Percentiles rank a stretch among this genome's conserved stretches.
These are phyloP conservation scores for Tanozyma kutaoensis DNA, from an alignment of 805 yeast genomes.

Conservation along the genomic window DNA sequence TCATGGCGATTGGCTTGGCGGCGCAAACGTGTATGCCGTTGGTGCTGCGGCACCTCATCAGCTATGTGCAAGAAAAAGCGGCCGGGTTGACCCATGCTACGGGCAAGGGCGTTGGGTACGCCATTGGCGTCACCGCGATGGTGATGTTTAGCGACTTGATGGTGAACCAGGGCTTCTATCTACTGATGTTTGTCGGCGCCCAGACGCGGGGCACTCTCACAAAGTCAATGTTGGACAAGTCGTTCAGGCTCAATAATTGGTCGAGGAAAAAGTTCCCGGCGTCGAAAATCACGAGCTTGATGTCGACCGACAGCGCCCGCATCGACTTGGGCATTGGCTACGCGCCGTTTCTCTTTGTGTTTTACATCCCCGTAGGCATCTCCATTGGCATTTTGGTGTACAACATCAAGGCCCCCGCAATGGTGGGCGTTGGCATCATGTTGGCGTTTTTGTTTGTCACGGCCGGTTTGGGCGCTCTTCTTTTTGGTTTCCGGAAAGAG, in stretches of 20 bases:
- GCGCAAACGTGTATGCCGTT: conserved; percentile 1
- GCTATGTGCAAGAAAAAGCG: conserved; percentile 1
- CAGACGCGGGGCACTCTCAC: conserved; percentile 4
- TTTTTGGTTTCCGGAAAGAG: conserved; percentile 3
- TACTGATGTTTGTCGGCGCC: conserved; percentile 5
- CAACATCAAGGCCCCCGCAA: conserved; percentile 7
- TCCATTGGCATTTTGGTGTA: conserved; percentile 6
- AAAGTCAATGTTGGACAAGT: conserved; percentile 5
- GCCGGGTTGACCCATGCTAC: background rate
- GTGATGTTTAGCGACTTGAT: conserved; percentile 1
- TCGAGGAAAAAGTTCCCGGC: conserved; percentile 5
- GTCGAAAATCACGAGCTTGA: conserved; percentile 5
- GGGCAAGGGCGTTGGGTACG: conserved; percentile 4
- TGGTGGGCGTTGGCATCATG: conserved; percentile 7
- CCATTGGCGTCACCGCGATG: conserved; percentile 2
- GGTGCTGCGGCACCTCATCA: conserved; percentile 1
- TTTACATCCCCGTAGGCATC: conserved; percentile 4
- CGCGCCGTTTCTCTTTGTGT: conserved; percentile 1
- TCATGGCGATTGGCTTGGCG: conserved; percentile 1
- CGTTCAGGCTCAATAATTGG: conserved; percentile 4
- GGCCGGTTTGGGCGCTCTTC: conserved; percentile 1
- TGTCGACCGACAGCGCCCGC: conserved; percentile 7
- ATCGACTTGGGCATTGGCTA: conserved; percentile 3
- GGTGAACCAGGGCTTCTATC: conserved; percentile 4
- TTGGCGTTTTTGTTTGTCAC: conserved; percentile 3